These are phyloP conservation scores for Teunomyces panamensis DNA, from an alignment of 805 yeast genomes.

Conservation along the genomic window DNA sequence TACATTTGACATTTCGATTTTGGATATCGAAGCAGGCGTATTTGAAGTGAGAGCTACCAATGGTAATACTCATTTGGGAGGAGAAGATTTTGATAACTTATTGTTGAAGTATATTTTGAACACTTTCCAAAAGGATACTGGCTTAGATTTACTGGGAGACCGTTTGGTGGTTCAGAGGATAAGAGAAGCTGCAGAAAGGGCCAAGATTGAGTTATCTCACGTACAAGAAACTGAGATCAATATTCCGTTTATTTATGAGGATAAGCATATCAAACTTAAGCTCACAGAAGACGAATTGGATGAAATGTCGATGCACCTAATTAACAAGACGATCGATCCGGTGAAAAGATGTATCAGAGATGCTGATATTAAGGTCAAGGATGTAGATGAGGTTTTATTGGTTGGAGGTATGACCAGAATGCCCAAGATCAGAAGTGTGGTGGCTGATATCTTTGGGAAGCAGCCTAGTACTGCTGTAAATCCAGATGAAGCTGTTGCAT, in stretches of 20 bases:
- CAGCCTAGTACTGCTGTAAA: constrained; percentile 71
- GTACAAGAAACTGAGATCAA: constrained; percentile 58
- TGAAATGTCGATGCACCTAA: constrained; percentile 59
- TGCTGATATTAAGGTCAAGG: constrained; percentile 62
- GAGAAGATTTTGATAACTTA: constrained; percentile 79
- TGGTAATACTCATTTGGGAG: constrained; percentile 84
- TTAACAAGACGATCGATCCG: constrained; percentile 67
- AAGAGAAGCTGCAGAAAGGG: constrained; percentile 75
- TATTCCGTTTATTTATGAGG: constrained; percentile 65
- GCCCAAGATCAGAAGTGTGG: constrained; percentile 73
- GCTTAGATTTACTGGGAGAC: constrained; percentile 48
- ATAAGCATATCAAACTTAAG: constrained; percentile 56
- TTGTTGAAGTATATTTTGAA: constrained; percentile 56
- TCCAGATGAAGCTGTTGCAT: constrained; percentile 55
- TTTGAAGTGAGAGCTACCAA: constrained; percentile 81
- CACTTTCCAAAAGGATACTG: constrained; percentile 51
- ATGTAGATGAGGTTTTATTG: constrained; percentile 69
- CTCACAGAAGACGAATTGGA: constrained; percentile 70
- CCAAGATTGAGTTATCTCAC: constrained; percentile 73
- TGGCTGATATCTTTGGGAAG: constrained; percentile 56
- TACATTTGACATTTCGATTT: constrained; percentile 75
- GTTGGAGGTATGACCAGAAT: constrained; percentile 92
- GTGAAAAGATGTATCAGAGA: constrained; percentile 73
- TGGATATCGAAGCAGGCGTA: constrained; percentile 77
- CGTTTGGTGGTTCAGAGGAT: constrained; percentile 68